Percentiles rank a stretch among this genome's conserved stretches.
These are phyloP conservation scores for Dalbergia oliveri DNA, from an alignment of 306 rosid genomes.

Conservation along the genomic window DNA sequence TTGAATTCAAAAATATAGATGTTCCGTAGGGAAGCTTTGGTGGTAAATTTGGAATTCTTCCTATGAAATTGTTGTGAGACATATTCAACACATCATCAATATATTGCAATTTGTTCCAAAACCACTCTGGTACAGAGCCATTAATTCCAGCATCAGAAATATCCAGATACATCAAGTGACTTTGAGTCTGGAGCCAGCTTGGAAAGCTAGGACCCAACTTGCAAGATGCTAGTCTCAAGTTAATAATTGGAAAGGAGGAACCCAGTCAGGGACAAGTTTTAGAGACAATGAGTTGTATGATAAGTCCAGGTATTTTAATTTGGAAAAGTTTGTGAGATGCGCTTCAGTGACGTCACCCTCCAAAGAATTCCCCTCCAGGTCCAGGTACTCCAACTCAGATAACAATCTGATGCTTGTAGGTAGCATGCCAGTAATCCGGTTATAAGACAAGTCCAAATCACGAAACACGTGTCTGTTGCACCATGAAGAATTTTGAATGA, in stretches of 20 bases:
- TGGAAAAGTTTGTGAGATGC: conserved; percentile 7
- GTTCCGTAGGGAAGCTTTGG: background rate
- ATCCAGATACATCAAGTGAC: rapidly evolving
- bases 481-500: background rate
- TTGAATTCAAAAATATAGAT: too few species aligned
- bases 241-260: background rate
- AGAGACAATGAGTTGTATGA: conserved; percentile 1
- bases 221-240: background rate
- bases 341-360: conserved; percentile 31
- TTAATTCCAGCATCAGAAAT: conserved; percentile 1
- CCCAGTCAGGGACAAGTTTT: background rate
- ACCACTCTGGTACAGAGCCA: conserved; percentile 21
- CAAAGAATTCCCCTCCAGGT: background rate
- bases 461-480: background rate
- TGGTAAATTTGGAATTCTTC: conserved; percentile 32
- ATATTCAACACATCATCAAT: rapidly evolving
- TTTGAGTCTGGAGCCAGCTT: conserved; percentile 21
- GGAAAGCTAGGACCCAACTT: conserved; percentile 38
- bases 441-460: background rate
- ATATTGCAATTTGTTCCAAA: background rate
- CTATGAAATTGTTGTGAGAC: conserved; percentile 21
- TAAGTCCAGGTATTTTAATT: rapidly evolving
- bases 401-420: conserved; percentile 19
- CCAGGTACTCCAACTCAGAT: background rate
- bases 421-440: background rate